Conservation (phyloP, 73 alveolate species). For the Tetrahymena thermophila region DNA sequence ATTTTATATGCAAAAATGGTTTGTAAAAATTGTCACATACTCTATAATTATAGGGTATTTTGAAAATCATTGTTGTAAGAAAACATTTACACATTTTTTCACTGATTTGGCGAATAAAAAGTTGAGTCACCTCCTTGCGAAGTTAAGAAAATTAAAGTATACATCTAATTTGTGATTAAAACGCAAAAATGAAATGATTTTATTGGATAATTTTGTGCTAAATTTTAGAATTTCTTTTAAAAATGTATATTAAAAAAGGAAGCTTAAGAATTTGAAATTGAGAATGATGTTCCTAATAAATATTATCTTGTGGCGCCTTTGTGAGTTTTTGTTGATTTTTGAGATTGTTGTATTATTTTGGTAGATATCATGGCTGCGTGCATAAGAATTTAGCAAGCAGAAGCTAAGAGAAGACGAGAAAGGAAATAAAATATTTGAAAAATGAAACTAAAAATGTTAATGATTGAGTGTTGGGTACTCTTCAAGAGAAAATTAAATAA, state of each 20-base stretch:
- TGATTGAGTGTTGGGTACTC: background rate
- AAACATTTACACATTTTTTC: background rate
- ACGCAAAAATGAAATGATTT: background rate
- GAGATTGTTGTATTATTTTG: background rate
- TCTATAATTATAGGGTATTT: background rate
- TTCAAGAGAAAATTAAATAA: background rate
- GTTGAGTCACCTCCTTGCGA: background rate
- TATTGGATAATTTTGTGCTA: background rate
- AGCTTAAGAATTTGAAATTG: background rate
- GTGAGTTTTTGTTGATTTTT: background rate
- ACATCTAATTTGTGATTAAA: background rate
- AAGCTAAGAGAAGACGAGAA: background rate
- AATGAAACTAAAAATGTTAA: background rate
- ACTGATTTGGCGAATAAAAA: background rate
- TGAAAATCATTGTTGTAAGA: background rate
- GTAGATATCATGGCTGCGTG: background rate
- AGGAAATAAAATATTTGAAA: background rate
- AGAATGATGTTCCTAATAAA: background rate
- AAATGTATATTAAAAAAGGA: background rate
- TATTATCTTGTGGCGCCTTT: background rate
- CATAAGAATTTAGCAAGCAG: background rate
- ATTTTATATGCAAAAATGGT: background rate
- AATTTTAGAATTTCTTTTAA: background rate
- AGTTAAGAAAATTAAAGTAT: too few relatives aligned
- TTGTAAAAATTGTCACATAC: background rate